Evolutionary conservation across 495 filamentous ascomycete species (phyloP).

Genomic region (Rhypophila decipiens): DNA sequence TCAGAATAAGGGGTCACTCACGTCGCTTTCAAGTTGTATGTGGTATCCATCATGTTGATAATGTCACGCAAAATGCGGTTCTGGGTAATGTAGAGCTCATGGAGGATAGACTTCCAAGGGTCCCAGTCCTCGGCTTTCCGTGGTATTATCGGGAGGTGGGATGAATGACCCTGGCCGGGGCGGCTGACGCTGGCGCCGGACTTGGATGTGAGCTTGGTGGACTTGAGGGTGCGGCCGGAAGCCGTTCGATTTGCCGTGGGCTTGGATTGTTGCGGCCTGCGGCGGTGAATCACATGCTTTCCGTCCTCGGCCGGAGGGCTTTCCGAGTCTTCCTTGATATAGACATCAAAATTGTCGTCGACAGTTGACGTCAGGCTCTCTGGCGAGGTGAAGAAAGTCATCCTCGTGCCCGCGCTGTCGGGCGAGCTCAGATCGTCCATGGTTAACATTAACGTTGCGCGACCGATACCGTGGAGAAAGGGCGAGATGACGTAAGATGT

Average conservation of each 20-base stretch:
- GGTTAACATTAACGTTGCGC: not conserved
- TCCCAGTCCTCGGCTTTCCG: slow-evolving; percentile 25
- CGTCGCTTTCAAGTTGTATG: slow-evolving; percentile 22
- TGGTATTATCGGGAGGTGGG: slow-evolving; percentile 12
- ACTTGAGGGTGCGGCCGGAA: not conserved
- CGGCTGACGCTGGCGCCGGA: not conserved
- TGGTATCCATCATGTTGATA: slow-evolving; percentile 23
- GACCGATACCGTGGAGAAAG: not conserved
- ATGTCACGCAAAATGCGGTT: slow-evolving; percentile 25
- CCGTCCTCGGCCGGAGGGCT: slow-evolving; percentile 11
- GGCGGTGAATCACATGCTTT: not conserved
- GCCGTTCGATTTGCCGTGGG: not conserved
- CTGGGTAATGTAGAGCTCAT: slow-evolving; percentile 28
- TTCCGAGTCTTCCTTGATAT: slow-evolving; percentile 13
- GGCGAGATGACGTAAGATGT: not conserved
- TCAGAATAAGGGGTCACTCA: slow-evolving; percentile 7
- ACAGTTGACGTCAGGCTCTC: not conserved
- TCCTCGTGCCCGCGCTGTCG: not conserved
- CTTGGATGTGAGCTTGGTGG: not conserved
- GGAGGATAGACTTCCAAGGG: slow-evolving; percentile 20
- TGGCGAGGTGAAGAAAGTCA: not conserved
- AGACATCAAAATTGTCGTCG: not conserved
- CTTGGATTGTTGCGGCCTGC: slow-evolving; percentile 2
- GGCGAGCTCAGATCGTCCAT: not conserved
- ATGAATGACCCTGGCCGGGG: slow-evolving; percentile 1